Evolutionary conservation across 1,139 yeast species (phyloP).

Genomic region (Hansenula lynferdii): DNA sequence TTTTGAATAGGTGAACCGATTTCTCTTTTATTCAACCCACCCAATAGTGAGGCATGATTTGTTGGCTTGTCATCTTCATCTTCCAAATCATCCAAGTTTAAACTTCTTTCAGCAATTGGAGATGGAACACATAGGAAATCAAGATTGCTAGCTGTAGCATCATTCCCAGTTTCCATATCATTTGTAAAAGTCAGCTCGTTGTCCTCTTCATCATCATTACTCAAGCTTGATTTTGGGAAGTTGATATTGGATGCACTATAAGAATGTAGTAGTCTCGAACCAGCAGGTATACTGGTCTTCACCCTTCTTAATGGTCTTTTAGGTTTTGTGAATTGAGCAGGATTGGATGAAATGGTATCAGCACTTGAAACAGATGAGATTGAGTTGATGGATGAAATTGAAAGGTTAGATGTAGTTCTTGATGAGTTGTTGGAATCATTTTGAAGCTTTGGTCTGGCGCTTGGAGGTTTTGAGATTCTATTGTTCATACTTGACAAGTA

Average conservation of each 20-base stretch:
- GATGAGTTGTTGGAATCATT: conserved; percentile 7
- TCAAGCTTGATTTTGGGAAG: conserved; percentile 6
- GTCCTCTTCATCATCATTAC: conserved; percentile 6
- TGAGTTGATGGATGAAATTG: conserved; percentile 12
- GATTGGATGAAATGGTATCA: conserved; percentile 7
- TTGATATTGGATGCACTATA: conserved; percentile 14
- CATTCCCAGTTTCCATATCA: conserved; percentile 5
- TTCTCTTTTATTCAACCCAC: conserved; percentile 21
- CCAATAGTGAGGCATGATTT: conserved; percentile 3
- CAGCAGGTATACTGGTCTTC: conserved; percentile 11
- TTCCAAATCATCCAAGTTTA: conserved; percentile 2
- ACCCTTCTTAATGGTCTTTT: conserved; percentile 17
- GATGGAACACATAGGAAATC: conserved; percentile 24
- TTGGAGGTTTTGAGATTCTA: conserved; percentile 1
- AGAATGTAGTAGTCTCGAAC: conserved; percentile 13
- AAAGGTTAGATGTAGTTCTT: conserved; percentile 14
- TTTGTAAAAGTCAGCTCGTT: conserved; percentile 12
- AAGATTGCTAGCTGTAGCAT: conserved; percentile 7
- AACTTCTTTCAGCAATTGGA: conserved; percentile 18
- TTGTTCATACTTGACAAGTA: conserved; percentile 4
- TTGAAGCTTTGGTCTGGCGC: conserved; percentile 1
- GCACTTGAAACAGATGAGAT: conserved; percentile 11
- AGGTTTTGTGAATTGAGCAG: conserved; percentile 5
- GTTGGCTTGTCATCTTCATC: conserved; percentile 5
- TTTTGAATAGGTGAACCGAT: conserved; percentile 27